phyloP scores from a whole-genome alignment of 768 basidiomycete species.

The Amyloporia xantha region DNA sequence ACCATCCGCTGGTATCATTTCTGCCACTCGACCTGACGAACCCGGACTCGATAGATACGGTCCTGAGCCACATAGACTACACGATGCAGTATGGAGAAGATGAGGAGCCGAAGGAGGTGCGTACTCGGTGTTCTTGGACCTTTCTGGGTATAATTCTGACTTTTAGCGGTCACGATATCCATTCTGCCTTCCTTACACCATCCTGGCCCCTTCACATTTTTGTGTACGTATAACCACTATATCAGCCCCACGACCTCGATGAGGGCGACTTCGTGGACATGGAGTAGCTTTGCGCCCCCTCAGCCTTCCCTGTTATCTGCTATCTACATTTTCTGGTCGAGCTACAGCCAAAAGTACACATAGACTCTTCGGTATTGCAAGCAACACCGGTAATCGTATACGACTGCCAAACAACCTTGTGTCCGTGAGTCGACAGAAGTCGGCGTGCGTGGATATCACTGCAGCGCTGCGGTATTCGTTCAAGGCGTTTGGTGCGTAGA shows the following conservation, averaged over 20 bases:
- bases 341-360: background rate
- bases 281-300: no score
- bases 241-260: constrained; percentile 85
- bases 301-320: no score
- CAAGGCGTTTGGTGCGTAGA: no score
- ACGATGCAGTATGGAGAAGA: constrained; percentile 99
- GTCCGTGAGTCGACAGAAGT: no score
- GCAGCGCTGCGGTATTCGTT: no score
- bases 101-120: constrained; percentile 92
- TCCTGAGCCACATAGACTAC: constrained; percentile 95
- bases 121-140: constrained; percentile 11
- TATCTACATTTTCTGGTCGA: no score
- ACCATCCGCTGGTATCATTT: constrained; percentile 97
- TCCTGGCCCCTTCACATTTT: background rate
- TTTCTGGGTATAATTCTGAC: constrained; percentile 1
- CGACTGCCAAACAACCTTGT: no score
- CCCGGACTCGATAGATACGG: constrained; percentile 82
- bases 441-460: no score
- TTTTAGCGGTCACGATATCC: no score
- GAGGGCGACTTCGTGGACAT: constrained; percentile 83
- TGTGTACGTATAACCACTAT: background rate
- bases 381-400: no score
- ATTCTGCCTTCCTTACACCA: background rate
- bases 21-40: constrained; percentile 88
- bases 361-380: no score